Evolutionary conservation across 2,329 filamentous ascomycete genomes (phyloP), one percentile per base, ranked within the genome.

Genomic region (Tolypocladium pustulatum): DNA sequence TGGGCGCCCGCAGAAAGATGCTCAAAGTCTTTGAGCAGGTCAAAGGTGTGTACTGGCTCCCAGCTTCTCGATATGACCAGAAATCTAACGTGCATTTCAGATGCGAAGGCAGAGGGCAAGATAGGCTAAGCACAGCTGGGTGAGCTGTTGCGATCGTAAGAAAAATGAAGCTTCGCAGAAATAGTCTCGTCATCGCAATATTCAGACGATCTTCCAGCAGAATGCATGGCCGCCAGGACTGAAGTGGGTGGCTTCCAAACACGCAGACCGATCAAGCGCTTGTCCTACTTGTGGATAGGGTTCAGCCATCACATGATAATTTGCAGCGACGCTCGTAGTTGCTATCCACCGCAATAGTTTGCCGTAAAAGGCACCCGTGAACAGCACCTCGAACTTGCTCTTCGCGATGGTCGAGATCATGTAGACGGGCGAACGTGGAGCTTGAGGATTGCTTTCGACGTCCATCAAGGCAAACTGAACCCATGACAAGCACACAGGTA

Each of bases 1-100:
- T 97, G 59, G 94, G 94, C 66, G 94, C 94, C 22, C 82, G 94
- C 65, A 89, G 93, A 71, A 99, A 99, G 83, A 95, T 99, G 90
- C 78, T 99, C 61, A 99, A 99, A 84, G 94, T 97, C 59, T 97
- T 97, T 75, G 94, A 97, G 68, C 92, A 97, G 78, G 93, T 97
- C 68, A 91, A 86, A 75, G 89, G 84, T 86, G 75, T 63, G 76
- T 66, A 49, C 22, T 46, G 20, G 41, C 8, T 17, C n/a, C 13
- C 15, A 43, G 4, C 25, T 3, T 25, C 25, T 36, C 12, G 22
- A 22, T n/a, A 49, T 27, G 57, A n/a, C 49, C 30, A 22, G 54
- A 40, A 22, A 53, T 55, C 66, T 72, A 49, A 71, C 59, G 13
- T 53, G 10, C 20, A 1, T 12, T 32, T 59, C 66, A 86, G 88